Conservation (phyloP, 306 rosid species). For the Lathyrus oleraceus region DNA sequence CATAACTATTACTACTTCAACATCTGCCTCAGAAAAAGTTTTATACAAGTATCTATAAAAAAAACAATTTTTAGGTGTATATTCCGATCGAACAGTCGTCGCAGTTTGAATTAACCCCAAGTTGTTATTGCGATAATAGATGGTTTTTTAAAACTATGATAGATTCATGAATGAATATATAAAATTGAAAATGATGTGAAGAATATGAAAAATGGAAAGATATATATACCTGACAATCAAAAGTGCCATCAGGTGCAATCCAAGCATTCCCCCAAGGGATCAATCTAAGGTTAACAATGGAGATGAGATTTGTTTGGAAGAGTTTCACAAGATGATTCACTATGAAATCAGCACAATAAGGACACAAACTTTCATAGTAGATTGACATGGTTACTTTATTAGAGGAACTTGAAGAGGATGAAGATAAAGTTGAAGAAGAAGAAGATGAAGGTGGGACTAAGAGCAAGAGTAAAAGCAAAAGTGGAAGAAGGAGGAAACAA, state of each 20-base stretch:
- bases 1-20: neutral
- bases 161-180: neutral
- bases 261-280: conserved; percentile 90
- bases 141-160: too few relatives aligned
- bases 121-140: too few relatives aligned
- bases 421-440: conserved; percentile 28
- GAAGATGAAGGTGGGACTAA: conserved; percentile 30
- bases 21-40: too few relatives aligned
- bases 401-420: neutral
- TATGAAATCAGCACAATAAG: conserved; percentile 82
- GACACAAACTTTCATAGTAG: conserved; percentile 82
- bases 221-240: conserved; percentile 62
- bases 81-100: too few relatives aligned
- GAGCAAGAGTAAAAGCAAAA: conserved; percentile 38
- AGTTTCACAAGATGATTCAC: conserved; percentile 63
- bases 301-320: conserved; percentile 71
- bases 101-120: too few relatives aligned
- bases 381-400: conserved; percentile 56
- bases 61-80: too few relatives aligned
- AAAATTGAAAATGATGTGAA: neutral
- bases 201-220: neutral
- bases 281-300: conserved; percentile 71
- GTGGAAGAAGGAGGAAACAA: conserved; percentile 48
- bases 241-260: conserved; percentile 53
- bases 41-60: too few relatives aligned